phyloP scores from a whole-genome alignment of 1,284 basidiomycete species.

The Fomitopsis pinicola region DNA sequence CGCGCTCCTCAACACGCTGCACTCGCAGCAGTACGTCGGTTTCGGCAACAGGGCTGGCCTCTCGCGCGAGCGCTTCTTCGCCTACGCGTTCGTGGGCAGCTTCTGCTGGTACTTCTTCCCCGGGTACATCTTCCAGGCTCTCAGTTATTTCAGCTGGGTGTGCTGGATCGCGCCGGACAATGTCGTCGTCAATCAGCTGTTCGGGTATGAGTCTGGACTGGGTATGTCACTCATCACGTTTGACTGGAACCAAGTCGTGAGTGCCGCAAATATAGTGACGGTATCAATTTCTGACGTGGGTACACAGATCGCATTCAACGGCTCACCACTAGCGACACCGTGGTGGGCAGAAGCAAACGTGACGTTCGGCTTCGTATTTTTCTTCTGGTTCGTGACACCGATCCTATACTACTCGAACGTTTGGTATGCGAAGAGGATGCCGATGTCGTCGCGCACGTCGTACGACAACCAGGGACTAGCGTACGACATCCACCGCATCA shows the following conservation, averaged over 20 bases:
- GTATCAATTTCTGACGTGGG: background rate
- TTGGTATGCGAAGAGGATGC: slow-evolving; percentile 37
- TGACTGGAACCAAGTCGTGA: slow-evolving; percentile 33
- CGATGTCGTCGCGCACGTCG: slow-evolving; percentile 28
- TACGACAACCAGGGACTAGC: slow-evolving; percentile 38
- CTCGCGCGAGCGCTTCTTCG: slow-evolving; percentile 30
- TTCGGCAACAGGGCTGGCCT: slow-evolving; percentile 62
- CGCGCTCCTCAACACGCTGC: slow-evolving; percentile 79
- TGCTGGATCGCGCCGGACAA: slow-evolving; percentile 60
- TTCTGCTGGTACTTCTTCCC: slow-evolving; percentile 37
- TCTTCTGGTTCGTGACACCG: slow-evolving; percentile 64
- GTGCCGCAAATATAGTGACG: background rate
- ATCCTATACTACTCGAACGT: slow-evolving; percentile 39
- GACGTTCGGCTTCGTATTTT: slow-evolving; percentile 26
- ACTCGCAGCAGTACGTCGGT: slow-evolving; percentile 59
- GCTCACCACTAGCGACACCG: slow-evolving; percentile 27
- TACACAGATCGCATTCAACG: slow-evolving; percentile 24
- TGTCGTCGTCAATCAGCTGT: slow-evolving; percentile 76
- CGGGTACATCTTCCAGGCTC: slow-evolving; percentile 40
- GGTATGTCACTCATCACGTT: slow-evolving; percentile 63
- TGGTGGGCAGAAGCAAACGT: slow-evolving; percentile 31
- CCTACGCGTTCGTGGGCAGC: slow-evolving; percentile 22
- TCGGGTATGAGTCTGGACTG: slow-evolving; percentile 71
- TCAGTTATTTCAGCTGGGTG: slow-evolving; percentile 49
- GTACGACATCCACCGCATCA: slow-evolving; percentile 51